Conservation (phyloP, 2,329 filamentous ascomycete species). For the Xylaria sp. region DNA sequence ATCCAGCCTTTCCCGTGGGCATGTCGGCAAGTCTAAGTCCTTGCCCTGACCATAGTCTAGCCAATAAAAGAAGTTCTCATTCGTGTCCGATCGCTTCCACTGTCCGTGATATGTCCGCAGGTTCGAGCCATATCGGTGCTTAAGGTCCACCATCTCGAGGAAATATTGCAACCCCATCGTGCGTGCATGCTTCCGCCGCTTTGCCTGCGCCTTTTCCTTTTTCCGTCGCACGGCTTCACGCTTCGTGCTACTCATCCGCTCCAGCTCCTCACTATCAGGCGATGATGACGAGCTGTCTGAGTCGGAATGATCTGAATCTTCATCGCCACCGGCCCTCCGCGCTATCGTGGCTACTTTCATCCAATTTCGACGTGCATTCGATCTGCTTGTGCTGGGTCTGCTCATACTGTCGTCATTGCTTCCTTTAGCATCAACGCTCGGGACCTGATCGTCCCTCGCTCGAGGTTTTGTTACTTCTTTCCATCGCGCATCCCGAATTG, state of each 20-base stretch:
- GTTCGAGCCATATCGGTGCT: conserved; percentile 89
- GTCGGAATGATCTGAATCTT: conserved; percentile 61
- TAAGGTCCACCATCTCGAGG: conserved; percentile 83
- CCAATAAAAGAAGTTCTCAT: conserved; percentile 96
- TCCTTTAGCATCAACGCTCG: conserved; percentile 20
- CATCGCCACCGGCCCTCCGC: conserved; percentile 76
- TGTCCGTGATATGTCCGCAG: conserved; percentile 82
- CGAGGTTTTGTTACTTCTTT: conserved; percentile 62
- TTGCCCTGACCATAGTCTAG: conserved; percentile 83
- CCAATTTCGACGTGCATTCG: conserved; percentile 75
- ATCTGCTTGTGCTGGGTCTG: conserved; percentile 38
- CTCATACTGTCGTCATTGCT: conserved; percentile 37
- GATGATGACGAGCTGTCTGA: conserved; percentile 48
- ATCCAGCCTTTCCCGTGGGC: conserved; percentile 79
- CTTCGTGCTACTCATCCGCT: conserved; percentile 52
- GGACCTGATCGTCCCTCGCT: conserved; percentile 46
- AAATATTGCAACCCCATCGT: conserved; percentile 91
- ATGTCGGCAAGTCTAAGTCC: conserved; percentile 74
- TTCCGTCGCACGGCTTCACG: conserved; percentile 54
- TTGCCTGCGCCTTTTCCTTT: conserved; percentile 62
- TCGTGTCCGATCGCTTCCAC: conserved; percentile 81
- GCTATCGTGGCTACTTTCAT: conserved; percentile 77
- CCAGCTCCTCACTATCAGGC: conserved; percentile 46
- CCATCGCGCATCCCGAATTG: conserved; percentile 68
- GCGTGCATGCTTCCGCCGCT: conserved; percentile 74